Evolutionary conservation across 169 alveolate genomes (phyloP).

Genomic region (Amoebophrya sp.): DNA sequence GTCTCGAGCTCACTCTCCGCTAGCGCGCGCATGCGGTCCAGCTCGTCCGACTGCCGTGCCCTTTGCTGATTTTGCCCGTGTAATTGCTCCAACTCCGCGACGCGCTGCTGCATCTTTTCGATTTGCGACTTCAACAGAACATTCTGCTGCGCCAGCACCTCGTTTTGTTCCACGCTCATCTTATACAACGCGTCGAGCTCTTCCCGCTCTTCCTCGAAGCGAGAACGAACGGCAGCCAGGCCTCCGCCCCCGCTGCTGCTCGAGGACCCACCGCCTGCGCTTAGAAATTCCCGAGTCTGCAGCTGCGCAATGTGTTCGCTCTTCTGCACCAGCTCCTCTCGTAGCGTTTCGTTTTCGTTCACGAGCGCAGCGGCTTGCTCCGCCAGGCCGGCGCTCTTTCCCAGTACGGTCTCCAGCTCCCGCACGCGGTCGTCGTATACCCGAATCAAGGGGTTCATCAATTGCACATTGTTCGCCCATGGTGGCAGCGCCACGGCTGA

Average conservation of each 20-base stretch:
- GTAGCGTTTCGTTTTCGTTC: conserved; percentile 47
- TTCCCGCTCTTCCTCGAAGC: conserved; percentile 34
- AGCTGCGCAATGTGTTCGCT: neutral
- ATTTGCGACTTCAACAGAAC: conserved; percentile 44
- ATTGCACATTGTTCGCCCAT: conserved; percentile 49
- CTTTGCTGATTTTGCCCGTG: too few species aligned
- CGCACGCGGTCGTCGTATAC: conserved; percentile 48
- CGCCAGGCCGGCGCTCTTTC: conserved; percentile 36
- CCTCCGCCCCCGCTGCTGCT: neutral
- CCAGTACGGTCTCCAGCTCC: conserved; percentile 41
- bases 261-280: neutral
- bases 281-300: neutral
- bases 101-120: conserved; percentile 23
- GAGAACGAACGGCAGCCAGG: neutral
- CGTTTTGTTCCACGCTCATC: conserved; percentile 43
- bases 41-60: neutral
- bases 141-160: conserved; percentile 45
- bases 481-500: conserved; percentile 45
- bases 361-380: conserved; percentile 37
- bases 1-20: neutral
- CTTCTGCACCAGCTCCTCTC: neutral
- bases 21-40: neutral
- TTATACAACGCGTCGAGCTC: conserved; percentile 47
- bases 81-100: too few species aligned
- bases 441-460: conserved; percentile 48